A percentile compares a stretch with the other conserved stretches of the same genome.
These are phyloP conservation scores for Prunella vulgaris DNA, from an alignment of 257 asterid genomes.

Conservation along the genomic window DNA sequence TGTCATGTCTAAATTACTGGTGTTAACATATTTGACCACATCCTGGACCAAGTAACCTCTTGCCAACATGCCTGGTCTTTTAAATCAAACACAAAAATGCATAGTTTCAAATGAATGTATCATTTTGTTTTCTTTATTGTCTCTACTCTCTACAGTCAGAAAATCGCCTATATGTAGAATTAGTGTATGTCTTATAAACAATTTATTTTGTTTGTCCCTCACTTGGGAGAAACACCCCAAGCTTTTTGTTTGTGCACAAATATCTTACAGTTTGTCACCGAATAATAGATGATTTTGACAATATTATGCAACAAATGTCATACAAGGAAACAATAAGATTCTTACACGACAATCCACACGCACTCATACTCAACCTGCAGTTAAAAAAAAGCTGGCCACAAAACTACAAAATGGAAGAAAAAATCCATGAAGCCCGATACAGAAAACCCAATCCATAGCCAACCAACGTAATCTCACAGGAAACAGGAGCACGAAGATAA, in stretches of 20 bases:
- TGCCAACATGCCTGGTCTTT: too few species aligned
- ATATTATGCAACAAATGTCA: too few species aligned
- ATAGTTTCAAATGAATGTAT: background rate
- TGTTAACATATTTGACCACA: too few species aligned
- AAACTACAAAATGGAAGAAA: background rate
- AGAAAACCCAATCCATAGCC: background rate
- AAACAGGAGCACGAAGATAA: background rate
- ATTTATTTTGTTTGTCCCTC: background rate
- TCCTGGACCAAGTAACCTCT: too few species aligned
- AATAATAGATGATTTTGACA: too few species aligned
- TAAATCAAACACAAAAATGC: background rate
- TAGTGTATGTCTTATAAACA: background rate
- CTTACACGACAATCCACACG: too few species aligned
- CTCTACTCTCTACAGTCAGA: background rate
- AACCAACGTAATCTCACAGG: background rate
- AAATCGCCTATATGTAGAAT: background rate
- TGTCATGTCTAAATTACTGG: too few species aligned
- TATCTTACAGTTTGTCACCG: too few species aligned
- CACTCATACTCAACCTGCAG: background rate
- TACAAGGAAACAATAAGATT: background rate
- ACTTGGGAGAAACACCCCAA: background rate
- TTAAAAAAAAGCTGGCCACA: background rate
- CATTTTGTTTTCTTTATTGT: background rate
- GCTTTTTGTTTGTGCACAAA: background rate
- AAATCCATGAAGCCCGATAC: background rate